A percentile compares a stretch with the other conserved stretches of the same genome.
Conservation (phyloP, 805 yeast genomes). For the Kodamaea neixiangensis region DNA sequence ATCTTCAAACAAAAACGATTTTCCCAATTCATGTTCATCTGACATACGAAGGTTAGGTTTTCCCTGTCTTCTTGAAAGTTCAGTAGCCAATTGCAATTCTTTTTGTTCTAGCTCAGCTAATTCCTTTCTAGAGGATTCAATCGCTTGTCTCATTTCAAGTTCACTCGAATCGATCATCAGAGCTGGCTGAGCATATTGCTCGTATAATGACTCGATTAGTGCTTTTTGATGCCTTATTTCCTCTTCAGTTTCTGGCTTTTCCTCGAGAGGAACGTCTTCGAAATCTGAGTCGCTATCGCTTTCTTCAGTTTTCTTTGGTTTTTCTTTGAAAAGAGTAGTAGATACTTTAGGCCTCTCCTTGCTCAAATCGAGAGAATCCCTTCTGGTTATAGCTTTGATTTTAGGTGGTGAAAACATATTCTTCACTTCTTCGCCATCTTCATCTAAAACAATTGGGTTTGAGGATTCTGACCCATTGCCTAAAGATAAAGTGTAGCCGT, state of each 20-base stretch:
- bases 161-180: neutral
- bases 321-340: neutral
- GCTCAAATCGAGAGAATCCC: neutral
- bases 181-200: constrained; percentile 20
- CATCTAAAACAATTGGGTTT: constrained; percentile 56
- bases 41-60: neutral
- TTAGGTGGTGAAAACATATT: neutral
- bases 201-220: constrained; percentile 39
- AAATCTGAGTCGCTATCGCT: constrained; percentile 17
- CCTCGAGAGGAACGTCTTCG: constrained; percentile 27
- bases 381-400: neutral
- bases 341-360: neutral
- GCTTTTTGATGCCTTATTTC: constrained; percentile 30
- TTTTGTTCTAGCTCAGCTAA: neutral
- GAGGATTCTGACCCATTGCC: constrained; percentile 32
- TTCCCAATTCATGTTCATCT: constrained; percentile 5
- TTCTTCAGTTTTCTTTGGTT: neutral
- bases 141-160: constrained; percentile 1
- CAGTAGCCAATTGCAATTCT: neutral
- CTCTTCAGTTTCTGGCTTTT: constrained; percentile 25
- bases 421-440: constrained; percentile 27
- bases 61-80: constrained; percentile 6
- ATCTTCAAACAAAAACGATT: constrained; percentile 7
- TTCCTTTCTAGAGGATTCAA: neutral
- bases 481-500: constrained; percentile 82